Evolutionary conservation across 768 basidiomycete genomes (phyloP).

Genomic region (Mycena chlorophos): DNA sequence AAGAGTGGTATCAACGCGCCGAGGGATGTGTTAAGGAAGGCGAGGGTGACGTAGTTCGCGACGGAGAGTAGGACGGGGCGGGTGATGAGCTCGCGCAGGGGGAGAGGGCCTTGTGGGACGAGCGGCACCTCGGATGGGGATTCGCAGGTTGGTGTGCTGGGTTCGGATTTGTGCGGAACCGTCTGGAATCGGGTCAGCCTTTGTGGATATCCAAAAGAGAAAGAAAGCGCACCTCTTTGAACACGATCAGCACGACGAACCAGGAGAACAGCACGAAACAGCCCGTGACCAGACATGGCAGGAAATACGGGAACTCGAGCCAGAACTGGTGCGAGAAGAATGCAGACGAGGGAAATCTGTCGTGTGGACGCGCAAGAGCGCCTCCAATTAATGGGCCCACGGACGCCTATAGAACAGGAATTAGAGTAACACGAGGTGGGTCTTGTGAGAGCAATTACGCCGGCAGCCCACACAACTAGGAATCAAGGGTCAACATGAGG

Average conservation of each 20-base stretch:
- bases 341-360: constrained; percentile 53
- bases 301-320: constrained; percentile 71
- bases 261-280: constrained; percentile 37
- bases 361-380: constrained; percentile 60
- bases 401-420: constrained; percentile 26
- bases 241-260: constrained; percentile 35
- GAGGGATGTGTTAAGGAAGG: constrained; percentile 52
- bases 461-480: constrained; percentile 46
- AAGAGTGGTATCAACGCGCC: constrained; percentile 71
- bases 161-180: constrained; percentile 20
- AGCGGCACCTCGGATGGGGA: too few species aligned
- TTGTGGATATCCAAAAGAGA: not conserved
- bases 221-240: constrained; percentile 41
- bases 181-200: constrained; percentile 31
- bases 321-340: constrained; percentile 58
- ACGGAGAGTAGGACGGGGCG: constrained; percentile 37
- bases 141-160: not conserved
- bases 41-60: constrained; percentile 36
- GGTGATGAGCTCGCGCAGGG: constrained; percentile 38
- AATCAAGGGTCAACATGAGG: constrained; percentile 27
- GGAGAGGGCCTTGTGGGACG: constrained; percentile 30
- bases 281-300: constrained; percentile 55
- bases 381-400: constrained; percentile 69
- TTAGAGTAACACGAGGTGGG: constrained; percentile 33
- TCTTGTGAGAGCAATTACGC: too few species aligned